phyloP scores from a whole-genome alignment of 352 stramenopile species.

The Phytophthora citrophthora region DNA sequence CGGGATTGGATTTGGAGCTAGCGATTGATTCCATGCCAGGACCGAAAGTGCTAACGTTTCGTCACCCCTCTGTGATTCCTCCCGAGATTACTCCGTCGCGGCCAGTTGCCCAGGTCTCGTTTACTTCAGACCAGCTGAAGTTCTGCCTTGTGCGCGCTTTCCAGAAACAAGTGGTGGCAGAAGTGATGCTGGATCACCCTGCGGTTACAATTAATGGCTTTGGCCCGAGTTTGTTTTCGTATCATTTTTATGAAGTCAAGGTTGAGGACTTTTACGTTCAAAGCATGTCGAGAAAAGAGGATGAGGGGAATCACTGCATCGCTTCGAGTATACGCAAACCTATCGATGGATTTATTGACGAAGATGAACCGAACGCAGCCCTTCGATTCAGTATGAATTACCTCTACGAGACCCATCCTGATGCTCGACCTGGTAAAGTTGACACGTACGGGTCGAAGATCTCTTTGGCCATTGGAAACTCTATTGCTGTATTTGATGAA shows the following conservation, averaged over 20 bases:
- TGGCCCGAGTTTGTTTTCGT: constrained; percentile 82
- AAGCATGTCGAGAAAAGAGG: constrained; percentile 53
- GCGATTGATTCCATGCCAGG: constrained; percentile 59
- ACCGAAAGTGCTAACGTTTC: constrained; percentile 78
- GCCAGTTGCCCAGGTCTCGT: constrained; percentile 53
- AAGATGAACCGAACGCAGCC: constrained; percentile 21
- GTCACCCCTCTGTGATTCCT: constrained; percentile 65
- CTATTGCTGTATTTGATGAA: constrained; percentile 76
- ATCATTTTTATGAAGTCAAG: constrained; percentile 74
- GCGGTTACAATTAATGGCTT: constrained; percentile 71
- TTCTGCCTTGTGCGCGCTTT: constrained; percentile 78
- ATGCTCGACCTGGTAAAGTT: constrained; percentile 49
- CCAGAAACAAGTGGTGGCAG: constrained; percentile 65
- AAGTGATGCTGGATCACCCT: constrained; percentile 59
- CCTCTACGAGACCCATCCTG: constrained; percentile 70
- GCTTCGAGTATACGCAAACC: constrained; percentile 66
- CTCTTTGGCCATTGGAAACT: constrained; percentile 66
- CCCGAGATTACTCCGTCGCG: constrained; percentile 63
- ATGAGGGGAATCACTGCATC: constrained; percentile 66
- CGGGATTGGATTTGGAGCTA: constrained; percentile 57
- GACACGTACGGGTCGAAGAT: constrained; percentile 81
- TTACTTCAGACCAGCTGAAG: constrained; percentile 63
- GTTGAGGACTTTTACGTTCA: constrained; percentile 83
- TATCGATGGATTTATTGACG: constrained; percentile 7
- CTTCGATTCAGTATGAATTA: constrained; percentile 73